These are phyloP conservation scores for Graphilbum fragrans DNA, from an alignment of 2,329 filamentous ascomycete species.

Conservation along the genomic window DNA sequence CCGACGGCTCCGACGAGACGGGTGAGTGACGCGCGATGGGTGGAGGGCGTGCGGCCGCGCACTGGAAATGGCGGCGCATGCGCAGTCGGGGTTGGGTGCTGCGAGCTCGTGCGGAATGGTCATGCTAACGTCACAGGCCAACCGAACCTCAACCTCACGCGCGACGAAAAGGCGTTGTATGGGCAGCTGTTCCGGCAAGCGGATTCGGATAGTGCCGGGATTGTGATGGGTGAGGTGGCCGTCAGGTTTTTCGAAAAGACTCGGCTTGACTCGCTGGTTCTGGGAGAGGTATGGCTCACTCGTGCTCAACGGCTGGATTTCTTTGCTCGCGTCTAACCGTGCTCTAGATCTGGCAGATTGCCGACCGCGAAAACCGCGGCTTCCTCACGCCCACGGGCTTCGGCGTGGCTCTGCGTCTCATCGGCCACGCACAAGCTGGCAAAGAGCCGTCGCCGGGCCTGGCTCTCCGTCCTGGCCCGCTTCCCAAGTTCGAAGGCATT, in stretches of 20 bases:
- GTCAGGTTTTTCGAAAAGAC: conserved; percentile 99
- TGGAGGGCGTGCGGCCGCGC: too few relatives aligned
- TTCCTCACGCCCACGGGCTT: conserved; percentile 89
- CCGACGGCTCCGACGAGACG: conserved; percentile 15
- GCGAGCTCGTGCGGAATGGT: too few relatives aligned
- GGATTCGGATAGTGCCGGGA: conserved; percentile 80
- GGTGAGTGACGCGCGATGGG: conserved; percentile 13
- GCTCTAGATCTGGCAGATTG: conserved; percentile 94
- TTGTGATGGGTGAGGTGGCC: conserved; percentile 90
- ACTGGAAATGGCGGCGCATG: too few relatives aligned
- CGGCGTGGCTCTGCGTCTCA: conserved; percentile 82
- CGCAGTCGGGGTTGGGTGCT: too few relatives aligned
- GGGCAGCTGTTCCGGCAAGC: conserved; percentile 87
- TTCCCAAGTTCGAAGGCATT: conserved; percentile 84
- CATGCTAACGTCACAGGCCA: conserved; percentile 24
- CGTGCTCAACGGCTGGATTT: background rate
- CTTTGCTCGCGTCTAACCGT: background rate
- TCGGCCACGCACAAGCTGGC: conserved; percentile 88
- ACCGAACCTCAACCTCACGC: conserved; percentile 70
- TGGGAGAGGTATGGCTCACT: conserved; percentile 65
- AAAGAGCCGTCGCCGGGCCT: conserved; percentile 70
- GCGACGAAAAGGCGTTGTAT: conserved; percentile 90
- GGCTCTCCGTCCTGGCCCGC: conserved; percentile 73
- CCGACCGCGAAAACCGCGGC: conserved; percentile 90
- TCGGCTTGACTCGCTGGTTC: conserved; percentile 67